Evolutionary conservation across 1,139 yeast genomes (phyloP).

Genomic region (Yamadazyma aaseri): DNA sequence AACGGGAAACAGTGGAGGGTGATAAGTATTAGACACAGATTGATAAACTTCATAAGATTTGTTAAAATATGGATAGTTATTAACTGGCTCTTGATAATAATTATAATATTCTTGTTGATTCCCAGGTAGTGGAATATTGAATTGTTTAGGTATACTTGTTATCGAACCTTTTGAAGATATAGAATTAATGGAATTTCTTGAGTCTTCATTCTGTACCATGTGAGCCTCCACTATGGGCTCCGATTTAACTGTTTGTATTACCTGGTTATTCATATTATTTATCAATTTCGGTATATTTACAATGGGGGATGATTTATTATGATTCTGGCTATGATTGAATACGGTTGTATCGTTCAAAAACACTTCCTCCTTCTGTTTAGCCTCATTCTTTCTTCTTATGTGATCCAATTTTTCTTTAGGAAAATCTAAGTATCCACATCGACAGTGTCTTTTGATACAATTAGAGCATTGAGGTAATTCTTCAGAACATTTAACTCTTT

Average conservation of each 20-base stretch:
- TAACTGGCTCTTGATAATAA: background rate
- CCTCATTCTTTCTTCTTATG: constrained; percentile 33
- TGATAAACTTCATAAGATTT: constrained; percentile 2
- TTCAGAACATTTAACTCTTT: constrained; percentile 45
- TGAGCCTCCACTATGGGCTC: no score
- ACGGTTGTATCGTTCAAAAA: background rate
- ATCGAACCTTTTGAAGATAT: constrained; percentile 1
- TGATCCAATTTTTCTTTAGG: constrained; percentile 36
- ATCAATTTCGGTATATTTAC: no score
- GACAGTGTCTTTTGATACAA: constrained; percentile 36
- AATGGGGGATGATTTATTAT: no score
- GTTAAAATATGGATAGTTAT: background rate
- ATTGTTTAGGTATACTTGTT: background rate
- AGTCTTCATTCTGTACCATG: background rate
- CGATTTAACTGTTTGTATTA: no score
- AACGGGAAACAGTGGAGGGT: background rate
- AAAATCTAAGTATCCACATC: constrained; percentile 47
- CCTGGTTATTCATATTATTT: no score
- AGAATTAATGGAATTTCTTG: background rate
- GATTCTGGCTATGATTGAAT: background rate
- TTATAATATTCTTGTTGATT: background rate
- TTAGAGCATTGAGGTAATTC: constrained; percentile 44
- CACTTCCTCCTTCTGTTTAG: constrained; percentile 14
- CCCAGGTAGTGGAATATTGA: constrained; percentile 1
- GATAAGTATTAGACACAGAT: constrained; percentile 3